phyloP scores from a whole-genome alignment of 2,329 filamentous ascomycete genomes.

The Sclerotinia glacialis region DNA sequence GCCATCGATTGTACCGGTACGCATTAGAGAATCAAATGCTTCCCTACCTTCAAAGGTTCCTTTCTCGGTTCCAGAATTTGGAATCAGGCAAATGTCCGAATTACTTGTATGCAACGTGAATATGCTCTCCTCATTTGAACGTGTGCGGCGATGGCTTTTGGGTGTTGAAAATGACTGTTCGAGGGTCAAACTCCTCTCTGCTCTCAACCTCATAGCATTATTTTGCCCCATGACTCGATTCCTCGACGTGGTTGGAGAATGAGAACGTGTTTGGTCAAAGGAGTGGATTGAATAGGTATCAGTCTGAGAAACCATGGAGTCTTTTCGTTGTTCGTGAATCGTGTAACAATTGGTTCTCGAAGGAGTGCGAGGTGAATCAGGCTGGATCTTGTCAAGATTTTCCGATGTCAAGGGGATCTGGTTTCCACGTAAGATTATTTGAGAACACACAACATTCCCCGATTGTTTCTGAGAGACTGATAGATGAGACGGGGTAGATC shows the following conservation, averaged over 20 bases:
- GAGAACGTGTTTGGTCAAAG: constrained; percentile 43
- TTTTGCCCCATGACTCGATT: constrained; percentile 38
- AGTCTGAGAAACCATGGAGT: constrained; percentile 55
- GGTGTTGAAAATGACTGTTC: constrained; percentile 28
- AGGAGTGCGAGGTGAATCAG: constrained; percentile 40
- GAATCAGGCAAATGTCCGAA: constrained; percentile 36
- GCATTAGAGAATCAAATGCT: constrained; percentile 34
- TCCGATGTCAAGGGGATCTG: constrained; percentile 44
- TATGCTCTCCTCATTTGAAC: constrained; percentile 47
- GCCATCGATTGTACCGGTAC: constrained; percentile 54
- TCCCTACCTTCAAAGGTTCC: constrained; percentile 35
- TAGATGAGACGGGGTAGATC: constrained; percentile 31
- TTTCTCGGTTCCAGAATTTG: constrained; percentile 38
- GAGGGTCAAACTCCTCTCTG: constrained; percentile 40
- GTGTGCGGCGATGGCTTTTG: constrained; percentile 38
- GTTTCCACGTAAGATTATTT: constrained; percentile 41
- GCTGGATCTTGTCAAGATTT: constrained; percentile 39
- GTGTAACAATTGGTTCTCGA: constrained; percentile 52
- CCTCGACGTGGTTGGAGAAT: constrained; percentile 45
- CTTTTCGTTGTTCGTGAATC: constrained; percentile 50
- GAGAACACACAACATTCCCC: constrained; percentile 31
- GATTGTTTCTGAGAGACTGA: constrained; percentile 40
- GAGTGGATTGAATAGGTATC: constrained; percentile 55
- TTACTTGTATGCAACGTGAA: constrained; percentile 57
- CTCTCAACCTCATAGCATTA: constrained; percentile 38